These are phyloP conservation scores for Boechera stricta DNA, from an alignment of 345 rosid genomes.

Conservation along the genomic window DNA sequence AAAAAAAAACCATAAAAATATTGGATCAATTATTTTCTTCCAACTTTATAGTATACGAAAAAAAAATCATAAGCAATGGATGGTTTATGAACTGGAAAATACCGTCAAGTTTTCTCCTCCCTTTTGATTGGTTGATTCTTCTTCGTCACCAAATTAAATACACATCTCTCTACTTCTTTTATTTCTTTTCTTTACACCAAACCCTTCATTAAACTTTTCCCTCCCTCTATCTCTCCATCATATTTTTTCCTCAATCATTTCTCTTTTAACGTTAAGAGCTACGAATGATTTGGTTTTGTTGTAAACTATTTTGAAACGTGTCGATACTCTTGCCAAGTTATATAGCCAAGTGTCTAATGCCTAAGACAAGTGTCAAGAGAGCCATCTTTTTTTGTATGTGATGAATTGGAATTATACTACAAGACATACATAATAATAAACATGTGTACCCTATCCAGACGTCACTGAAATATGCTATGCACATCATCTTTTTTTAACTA, in stretches of 20 bases:
- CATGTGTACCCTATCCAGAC: neutral
- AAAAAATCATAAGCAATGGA: neutral
- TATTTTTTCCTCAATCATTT: neutral
- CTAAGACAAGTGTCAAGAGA: neutral
- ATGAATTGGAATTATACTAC: slow-evolving; percentile 1
- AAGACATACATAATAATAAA: neutral
- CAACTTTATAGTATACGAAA: neutral
- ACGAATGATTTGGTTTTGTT: slow-evolving; percentile 13
- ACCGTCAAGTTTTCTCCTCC: slow-evolving; percentile 10
- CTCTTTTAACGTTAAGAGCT: neutral
- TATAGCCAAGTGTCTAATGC: slow-evolving; percentile 22
- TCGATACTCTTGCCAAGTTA: slow-evolving; percentile 19
- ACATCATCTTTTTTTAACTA: neutral
- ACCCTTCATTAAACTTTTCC: neutral
- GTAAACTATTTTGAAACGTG: slow-evolving; percentile 17
- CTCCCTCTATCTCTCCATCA: neutral
- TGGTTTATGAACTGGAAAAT: neutral
- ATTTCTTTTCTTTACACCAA: neutral
- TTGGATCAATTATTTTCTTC: neutral
- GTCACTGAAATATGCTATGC: slow-evolving; percentile 6
- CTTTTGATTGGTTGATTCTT: neutral
- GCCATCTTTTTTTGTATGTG: neutral
- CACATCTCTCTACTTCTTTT: neutral
- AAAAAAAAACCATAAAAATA: neutral
- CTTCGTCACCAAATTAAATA: neutral